phyloP scores from a whole-genome alignment of 164 flowering plant genomes.

The Chloranthus sessilifolius region DNA sequence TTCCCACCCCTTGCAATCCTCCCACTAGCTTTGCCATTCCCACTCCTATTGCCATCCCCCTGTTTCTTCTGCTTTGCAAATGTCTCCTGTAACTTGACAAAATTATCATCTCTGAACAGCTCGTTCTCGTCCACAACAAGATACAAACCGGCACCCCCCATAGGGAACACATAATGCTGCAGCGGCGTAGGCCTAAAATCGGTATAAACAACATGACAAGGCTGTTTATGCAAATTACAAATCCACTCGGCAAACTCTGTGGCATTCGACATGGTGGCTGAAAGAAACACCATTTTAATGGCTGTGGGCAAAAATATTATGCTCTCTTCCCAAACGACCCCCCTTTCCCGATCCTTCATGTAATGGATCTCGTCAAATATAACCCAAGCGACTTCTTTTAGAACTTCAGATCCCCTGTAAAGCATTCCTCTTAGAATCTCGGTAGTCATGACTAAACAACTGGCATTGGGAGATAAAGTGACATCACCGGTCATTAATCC shows the following conservation, averaged over 20 bases:
- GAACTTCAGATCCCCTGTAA: constrained; percentile 87
- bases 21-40: constrained; percentile 50
- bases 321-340: constrained; percentile 99
- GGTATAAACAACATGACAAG: constrained; percentile 97
- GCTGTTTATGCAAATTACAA: constrained; percentile 88
- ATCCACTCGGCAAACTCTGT: constrained; percentile 99
- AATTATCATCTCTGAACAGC: constrained; percentile 89
- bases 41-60: constrained; percentile 35
- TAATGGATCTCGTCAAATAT: constrained; percentile 95
- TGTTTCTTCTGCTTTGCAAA: constrained; percentile 52
- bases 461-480: constrained; percentile 86
- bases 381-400: constrained; percentile 98
- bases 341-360: constrained; percentile 94
- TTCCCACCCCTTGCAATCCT: constrained; percentile 74
- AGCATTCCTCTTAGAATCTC: constrained; percentile 97
- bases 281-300: constrained; percentile 94
- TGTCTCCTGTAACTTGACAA: constrained; percentile 77
- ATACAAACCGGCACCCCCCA: constrained; percentile 84
- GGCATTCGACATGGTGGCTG: constrained; percentile 99
- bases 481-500: constrained; percentile 99
- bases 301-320: constrained; percentile 90
- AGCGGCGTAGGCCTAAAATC: constrained; percentile 96
- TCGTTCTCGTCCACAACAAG: constrained; percentile 96
- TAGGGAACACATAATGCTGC: constrained; percentile 94
- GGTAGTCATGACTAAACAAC: constrained; percentile 94